Conservation (phyloP, 2,329 filamentous ascomycete species). For the Colletotrichum sp. region DNA sequence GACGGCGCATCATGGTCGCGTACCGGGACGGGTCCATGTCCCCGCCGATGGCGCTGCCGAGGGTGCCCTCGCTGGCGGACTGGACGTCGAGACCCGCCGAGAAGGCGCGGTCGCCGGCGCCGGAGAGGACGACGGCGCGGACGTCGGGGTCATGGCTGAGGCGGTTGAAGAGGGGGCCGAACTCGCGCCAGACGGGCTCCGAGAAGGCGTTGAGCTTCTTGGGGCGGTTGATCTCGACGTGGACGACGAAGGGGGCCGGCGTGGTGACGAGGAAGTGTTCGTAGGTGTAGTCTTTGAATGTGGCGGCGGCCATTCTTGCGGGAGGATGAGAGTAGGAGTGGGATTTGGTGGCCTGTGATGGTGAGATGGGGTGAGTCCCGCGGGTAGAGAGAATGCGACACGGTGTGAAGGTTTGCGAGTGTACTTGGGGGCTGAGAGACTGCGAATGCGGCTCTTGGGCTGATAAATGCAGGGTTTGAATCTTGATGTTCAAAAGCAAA, state of each 20-base stretch:
- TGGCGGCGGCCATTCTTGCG: conserved; percentile 9
- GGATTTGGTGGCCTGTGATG: not conserved
- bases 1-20: conserved; percentile 65
- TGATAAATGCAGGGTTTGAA: not conserved
- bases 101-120: conserved; percentile 83
- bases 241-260: conserved; percentile 76
- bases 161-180: conserved; percentile 72
- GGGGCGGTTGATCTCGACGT: conserved; percentile 90
- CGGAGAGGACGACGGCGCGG: conserved; percentile 80
- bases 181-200: conserved; percentile 85
- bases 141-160: conserved; percentile 76
- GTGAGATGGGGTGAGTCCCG: not conserved
- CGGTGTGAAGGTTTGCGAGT: not conserved
- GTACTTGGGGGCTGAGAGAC: not conserved
- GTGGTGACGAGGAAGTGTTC: conserved; percentile 77
- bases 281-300: conserved; percentile 46
- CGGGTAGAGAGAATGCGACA: not conserved
- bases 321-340: not conserved
- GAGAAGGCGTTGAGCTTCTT: conserved; percentile 88
- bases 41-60: conserved; percentile 34
- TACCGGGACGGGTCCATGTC: conserved; percentile 66
- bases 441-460: not conserved
- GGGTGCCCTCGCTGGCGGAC: conserved; percentile 59
- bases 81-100: conserved; percentile 85
- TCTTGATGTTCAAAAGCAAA: not conserved